A percentile compares a stretch with the other conserved stretches of the same genome.
phyloP scores from a whole-genome alignment of 192 early-diverging fungal species.

The Oehlia diaphana region DNA sequence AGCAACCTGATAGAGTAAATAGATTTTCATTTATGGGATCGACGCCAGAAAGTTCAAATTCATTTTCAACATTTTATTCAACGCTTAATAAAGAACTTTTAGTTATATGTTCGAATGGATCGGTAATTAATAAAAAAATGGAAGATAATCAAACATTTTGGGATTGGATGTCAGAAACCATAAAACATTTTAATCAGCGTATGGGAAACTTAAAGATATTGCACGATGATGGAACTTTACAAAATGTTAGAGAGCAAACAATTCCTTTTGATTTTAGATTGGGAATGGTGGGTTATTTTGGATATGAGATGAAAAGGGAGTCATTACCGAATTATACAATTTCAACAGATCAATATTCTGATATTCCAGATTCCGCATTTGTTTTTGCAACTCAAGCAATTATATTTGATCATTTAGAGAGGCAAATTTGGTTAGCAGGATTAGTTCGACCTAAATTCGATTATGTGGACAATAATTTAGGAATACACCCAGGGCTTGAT shows the following conservation, averaged over 20 bases:
- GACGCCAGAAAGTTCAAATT: slow-evolving; percentile 8
- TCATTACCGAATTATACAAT: slow-evolving; percentile 53
- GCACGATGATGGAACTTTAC: slow-evolving; percentile 24
- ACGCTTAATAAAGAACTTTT: not conserved
- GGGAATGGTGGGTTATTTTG: slow-evolving; percentile 89
- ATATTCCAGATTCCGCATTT: slow-evolving; percentile 72
- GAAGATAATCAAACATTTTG: slow-evolving; percentile 54
- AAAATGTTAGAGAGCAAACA: slow-evolving; percentile 18
- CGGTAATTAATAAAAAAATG: not conserved
- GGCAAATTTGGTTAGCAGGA: slow-evolving; percentile 39
- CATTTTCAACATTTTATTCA: slow-evolving; percentile 31
- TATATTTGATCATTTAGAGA: slow-evolving; percentile 65
- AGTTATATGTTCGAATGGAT: slow-evolving; percentile 10
- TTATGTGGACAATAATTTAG: not conserved
- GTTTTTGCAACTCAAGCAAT: slow-evolving; percentile 75
- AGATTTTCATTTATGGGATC: slow-evolving; percentile 71
- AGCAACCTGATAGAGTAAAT: slow-evolving; percentile 44
- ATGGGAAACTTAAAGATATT: slow-evolving; percentile 28
- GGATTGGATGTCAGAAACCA: slow-evolving; percentile 59
- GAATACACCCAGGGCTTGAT: slow-evolving; percentile 32
- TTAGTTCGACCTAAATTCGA: slow-evolving; percentile 32
- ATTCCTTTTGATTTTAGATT: slow-evolving; percentile 65
- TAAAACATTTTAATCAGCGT: slow-evolving; percentile 34
- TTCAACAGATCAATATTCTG: slow-evolving; percentile 38
- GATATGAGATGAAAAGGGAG: slow-evolving; percentile 93